Conservation (phyloP, 805 yeast genomes). For the Yamadazyma philogaea region DNA sequence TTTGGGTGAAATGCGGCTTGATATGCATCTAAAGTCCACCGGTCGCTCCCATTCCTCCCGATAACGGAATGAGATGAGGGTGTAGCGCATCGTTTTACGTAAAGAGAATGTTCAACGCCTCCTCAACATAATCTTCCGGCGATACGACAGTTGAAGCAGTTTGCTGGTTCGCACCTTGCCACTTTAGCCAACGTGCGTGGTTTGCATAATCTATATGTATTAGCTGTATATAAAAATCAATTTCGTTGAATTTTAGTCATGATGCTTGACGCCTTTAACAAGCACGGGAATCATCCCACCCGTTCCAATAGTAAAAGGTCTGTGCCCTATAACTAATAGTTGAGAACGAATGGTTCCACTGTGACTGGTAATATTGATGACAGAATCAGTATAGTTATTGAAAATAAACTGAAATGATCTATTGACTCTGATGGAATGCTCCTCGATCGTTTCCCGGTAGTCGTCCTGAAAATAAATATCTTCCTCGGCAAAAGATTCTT, state of each 20-base stretch:
- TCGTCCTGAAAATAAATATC: conserved; percentile 41
- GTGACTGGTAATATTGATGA: conserved; percentile 47
- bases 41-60: too few species aligned
- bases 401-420: conserved; percentile 37
- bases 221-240: not conserved
- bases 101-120: too few species aligned
- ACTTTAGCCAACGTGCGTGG: too few species aligned
- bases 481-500: conserved; percentile 44
- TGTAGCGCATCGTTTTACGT: too few species aligned
- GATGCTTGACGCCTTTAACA: conserved; percentile 38
- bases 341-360: conserved; percentile 51
- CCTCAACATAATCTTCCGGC: too few species aligned
- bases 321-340: conserved; percentile 45
- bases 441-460: conserved; percentile 39
- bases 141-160: too few species aligned
- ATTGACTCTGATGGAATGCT: conserved; percentile 37
- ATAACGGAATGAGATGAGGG: too few species aligned
- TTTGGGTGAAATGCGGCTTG: too few species aligned
- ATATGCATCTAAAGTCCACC: too few species aligned
- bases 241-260: not conserved
- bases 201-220: not conserved
- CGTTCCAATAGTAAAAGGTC: conserved; percentile 47
- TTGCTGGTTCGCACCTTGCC: too few species aligned
- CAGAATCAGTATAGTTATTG: conserved; percentile 20
- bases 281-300: conserved; percentile 59